These are phyloP conservation scores for Hippophae gyantsensis DNA, from an alignment of 306 rosid species.

Conservation along the genomic window DNA sequence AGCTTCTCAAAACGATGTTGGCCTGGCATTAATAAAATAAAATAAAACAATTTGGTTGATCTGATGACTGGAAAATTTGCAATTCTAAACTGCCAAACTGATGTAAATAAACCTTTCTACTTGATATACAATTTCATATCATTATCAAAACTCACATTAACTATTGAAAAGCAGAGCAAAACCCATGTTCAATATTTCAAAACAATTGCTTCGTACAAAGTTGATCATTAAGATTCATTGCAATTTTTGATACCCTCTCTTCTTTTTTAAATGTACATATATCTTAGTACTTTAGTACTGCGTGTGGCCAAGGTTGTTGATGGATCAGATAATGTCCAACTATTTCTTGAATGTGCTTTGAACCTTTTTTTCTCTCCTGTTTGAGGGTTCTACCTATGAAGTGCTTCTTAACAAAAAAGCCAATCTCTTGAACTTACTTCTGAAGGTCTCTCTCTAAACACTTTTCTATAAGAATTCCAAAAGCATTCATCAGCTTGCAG, in stretches of 20 bases:
- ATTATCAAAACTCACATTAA: conserved; percentile 12
- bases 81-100: conserved; percentile 27
- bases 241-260: background rate
- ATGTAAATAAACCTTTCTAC: conserved; percentile 8
- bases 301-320: conserved; percentile 25
- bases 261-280: conserved; percentile 36
- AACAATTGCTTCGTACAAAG: conserved; percentile 13
- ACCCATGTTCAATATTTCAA: conserved; percentile 9
- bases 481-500: conserved; percentile 32
- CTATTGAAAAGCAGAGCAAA: conserved; percentile 12
- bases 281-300: conserved; percentile 29
- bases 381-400: conserved; percentile 18
- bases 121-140: conserved; percentile 9
- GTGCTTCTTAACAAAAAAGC: conserved; percentile 11
- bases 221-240: conserved; percentile 19
- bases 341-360: conserved; percentile 12
- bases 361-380: conserved; percentile 14
- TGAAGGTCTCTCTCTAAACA: background rate
- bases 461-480: background rate
- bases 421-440: conserved; percentile 1
- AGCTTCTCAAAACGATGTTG: conserved; percentile 57
- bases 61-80: conserved; percentile 38
- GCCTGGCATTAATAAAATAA: background rate
- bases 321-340: conserved; percentile 23
- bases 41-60: too few relatives aligned